Percentiles rank a stretch among this genome's conserved stretches.
phyloP scores from a whole-genome alignment of 352 stramenopile genomes.

The Phytophthora litchii region DNA sequence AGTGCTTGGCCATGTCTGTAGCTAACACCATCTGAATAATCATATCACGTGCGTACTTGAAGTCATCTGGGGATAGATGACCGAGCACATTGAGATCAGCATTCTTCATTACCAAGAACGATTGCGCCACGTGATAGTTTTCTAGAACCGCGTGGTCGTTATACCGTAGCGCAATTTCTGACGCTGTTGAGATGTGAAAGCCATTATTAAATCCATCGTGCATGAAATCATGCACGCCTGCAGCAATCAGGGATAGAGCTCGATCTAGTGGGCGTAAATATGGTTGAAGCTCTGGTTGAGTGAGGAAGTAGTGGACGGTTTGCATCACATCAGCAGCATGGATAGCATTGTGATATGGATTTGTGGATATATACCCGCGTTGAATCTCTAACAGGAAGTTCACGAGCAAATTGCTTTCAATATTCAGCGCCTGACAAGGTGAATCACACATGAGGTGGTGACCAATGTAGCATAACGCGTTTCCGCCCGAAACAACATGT shows the following conservation, averaged over 20 bases:
- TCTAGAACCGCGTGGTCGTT: constrained; percentile 90
- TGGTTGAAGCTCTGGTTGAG: constrained; percentile 69
- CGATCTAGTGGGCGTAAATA: constrained; percentile 81
- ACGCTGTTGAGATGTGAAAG: constrained; percentile 88
- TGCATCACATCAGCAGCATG: constrained; percentile 92
- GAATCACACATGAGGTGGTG: constrained; percentile 79
- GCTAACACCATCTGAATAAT: constrained; percentile 91
- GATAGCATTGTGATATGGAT: constrained; percentile 91
- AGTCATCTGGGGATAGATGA: constrained; percentile 73
- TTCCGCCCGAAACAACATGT: constrained; percentile 65
- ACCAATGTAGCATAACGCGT: constrained; percentile 77
- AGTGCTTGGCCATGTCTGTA: constrained; percentile 92
- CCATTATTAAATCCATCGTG: constrained; percentile 92
- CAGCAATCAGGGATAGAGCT: constrained; percentile 76
- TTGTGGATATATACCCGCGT: constrained; percentile 76
- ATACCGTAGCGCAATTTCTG: constrained; percentile 88
- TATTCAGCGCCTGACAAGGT: constrained; percentile 59
- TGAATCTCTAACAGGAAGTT: constrained; percentile 87
- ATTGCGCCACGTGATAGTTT: constrained; percentile 90
- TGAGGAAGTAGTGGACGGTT: constrained; percentile 86
- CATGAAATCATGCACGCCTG: constrained; percentile 90
- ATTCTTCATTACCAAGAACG: constrained; percentile 92
- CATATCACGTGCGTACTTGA: constrained; percentile 89
- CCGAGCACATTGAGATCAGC: constrained; percentile 84
- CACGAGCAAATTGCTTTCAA: constrained; percentile 67